A percentile compares a stretch with the other conserved stretches of the same genome.
These are phyloP conservation scores for Sporothrix brunneoviolacea DNA, from an alignment of 2,329 filamentous ascomycete genomes.

Conservation along the genomic window DNA sequence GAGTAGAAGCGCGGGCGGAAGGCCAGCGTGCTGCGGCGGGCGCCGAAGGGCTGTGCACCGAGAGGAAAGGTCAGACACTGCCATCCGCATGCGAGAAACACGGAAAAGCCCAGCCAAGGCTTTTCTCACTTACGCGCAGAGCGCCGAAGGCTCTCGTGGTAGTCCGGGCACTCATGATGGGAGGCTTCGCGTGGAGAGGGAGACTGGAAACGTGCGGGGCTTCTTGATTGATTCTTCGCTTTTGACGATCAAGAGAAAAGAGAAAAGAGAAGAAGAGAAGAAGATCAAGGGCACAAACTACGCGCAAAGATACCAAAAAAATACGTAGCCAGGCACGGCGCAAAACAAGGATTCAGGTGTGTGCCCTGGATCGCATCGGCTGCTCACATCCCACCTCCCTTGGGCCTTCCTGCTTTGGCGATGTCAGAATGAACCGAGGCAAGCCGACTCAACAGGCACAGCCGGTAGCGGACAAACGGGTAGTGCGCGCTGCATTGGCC, in stretches of 20 bases:
- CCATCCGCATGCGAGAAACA: no score
- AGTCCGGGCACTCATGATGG: constrained; percentile 17
- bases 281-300: background rate
- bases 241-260: background rate
- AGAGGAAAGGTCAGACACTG: no score
- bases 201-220: background rate
- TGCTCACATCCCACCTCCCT: background rate
- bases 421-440: constrained; percentile 17
- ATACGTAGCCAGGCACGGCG: no score
- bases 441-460: constrained; percentile 14
- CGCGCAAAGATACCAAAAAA: background rate
- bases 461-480: constrained; percentile 8
- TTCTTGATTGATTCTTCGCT: background rate
- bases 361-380: no score
- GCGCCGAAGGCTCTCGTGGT: constrained; percentile 16
- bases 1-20: constrained; percentile 54
- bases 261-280: background rate
- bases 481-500: constrained; percentile 3
- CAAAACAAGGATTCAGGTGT: no score
- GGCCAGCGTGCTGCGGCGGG: constrained; percentile 13
- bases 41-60: constrained; percentile 11
- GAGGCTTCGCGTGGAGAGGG: background rate
- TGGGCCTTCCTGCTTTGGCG: background rate
- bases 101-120: no score
- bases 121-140: constrained; percentile 15